Evolutionary conservation across 495 filamentous ascomycete genomes (phyloP), one percentile per base, ranked within the genome.

Genomic region (Opeltia flavorubescens): DNA sequence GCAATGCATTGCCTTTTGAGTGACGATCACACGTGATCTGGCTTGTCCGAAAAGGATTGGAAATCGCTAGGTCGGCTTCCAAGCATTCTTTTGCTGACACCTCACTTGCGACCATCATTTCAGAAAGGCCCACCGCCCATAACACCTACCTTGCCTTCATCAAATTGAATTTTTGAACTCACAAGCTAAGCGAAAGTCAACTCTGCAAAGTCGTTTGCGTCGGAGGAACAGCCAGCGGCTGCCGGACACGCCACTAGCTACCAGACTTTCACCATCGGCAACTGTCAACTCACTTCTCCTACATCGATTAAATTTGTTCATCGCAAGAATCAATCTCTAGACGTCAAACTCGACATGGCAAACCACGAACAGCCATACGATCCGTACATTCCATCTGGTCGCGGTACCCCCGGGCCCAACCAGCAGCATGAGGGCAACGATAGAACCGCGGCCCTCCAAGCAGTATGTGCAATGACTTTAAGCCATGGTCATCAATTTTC

Each of bases 331-430:
- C n/a, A n/a, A n/a, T n/a, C n/a, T n/a, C n/a, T n/a, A n/a, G n/a
- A n/a, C n/a, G n/a, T n/a, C n/a, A 9, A 17, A 26, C 12, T 35
- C 11, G 74, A 55, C 51, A 84, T 86, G 82, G 71, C 81, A 64
- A 76, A 77, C 59, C 73, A 75, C 58, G 79, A 86, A 54, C 76
- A 74, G 59, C 86, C 86, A 46, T 94, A 94, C 65, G 87, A 94
- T 62, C 87, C 87, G 36, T 94, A 93, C 67, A 89, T 91, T 60
- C 87, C 87, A 51, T 74, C 74, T 52, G 78, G 75, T 58, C 71
- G 71, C 60, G 64, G 61, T 42, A 64, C 63, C 39, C 59, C 63
- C 40, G 67, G 64, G 43, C 71, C 67, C 49, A 75, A 66, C 56
- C 64, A 62, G 45, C 67, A 69, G 51, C 74, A 75, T 53, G 69